Evolutionary conservation across 2,329 filamentous ascomycete genomes (phyloP).

Genomic region (Clonostachys sp.): DNA sequence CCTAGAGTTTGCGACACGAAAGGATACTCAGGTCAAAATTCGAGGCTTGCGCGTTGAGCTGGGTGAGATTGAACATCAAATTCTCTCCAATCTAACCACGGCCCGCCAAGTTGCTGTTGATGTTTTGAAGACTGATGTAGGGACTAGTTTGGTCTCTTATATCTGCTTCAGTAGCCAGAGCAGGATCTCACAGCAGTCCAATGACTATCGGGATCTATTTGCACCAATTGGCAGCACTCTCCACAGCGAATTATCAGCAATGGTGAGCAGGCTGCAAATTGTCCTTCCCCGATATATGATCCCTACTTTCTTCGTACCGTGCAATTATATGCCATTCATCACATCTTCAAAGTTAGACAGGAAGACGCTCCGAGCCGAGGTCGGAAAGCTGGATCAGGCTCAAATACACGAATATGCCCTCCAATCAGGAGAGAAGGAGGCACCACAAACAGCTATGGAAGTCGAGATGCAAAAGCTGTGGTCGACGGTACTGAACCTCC

Average conservation of each 20-base stretch:
- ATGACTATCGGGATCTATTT: conserved; percentile 4
- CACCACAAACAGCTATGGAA: neutral
- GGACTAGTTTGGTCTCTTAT: neutral
- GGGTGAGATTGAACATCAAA: conserved; percentile 5
- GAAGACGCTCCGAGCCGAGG: neutral
- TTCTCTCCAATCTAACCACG: neutral
- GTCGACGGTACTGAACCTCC: conserved; percentile 1
- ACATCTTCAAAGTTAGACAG: conserved; percentile 6
- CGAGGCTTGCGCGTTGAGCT: conserved; percentile 46
- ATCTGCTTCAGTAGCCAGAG: neutral
- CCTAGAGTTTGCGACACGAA: conserved; percentile 13
- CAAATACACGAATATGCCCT: neutral
- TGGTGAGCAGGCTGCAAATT: conserved; percentile 3
- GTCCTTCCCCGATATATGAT: conserved; percentile 7
- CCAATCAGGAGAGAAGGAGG: neutral
- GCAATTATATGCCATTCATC: conserved; percentile 5
- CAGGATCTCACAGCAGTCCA: neutral
- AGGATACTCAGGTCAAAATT: conserved; percentile 33
- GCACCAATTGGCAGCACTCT: conserved; percentile 1
- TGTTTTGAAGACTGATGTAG: conserved; percentile 2
- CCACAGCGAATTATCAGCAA: conserved; percentile 7
- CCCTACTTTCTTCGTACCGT: conserved; percentile 6
- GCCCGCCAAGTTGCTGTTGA: conserved; percentile 4
- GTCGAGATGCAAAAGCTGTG: neutral
- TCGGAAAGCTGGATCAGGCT: neutral